These are phyloP conservation scores for Parafenestella ontariensis DNA, from an alignment of 2,329 filamentous ascomycete species.

Conservation along the genomic window DNA sequence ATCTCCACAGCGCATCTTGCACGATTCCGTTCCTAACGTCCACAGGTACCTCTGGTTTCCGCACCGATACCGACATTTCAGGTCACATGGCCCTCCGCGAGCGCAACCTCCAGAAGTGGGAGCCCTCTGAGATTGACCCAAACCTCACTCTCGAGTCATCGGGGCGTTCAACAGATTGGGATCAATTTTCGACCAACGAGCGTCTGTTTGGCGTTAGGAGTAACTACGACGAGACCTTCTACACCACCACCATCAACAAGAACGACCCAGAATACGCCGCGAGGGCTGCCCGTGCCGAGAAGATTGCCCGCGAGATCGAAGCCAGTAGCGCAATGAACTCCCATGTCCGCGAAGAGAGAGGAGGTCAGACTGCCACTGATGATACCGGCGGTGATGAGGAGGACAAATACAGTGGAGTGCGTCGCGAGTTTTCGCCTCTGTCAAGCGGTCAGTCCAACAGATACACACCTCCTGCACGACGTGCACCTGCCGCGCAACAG, in stretches of 20 bases:
- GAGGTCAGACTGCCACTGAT: constrained; percentile 69
- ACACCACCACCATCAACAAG: constrained; percentile 90
- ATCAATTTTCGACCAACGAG: constrained; percentile 93
- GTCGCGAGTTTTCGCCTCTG: constrained; percentile 74
- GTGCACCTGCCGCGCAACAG: constrained; percentile 76
- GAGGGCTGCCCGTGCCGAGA: constrained; percentile 76
- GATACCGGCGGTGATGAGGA: constrained; percentile 80
- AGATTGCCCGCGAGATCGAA: constrained; percentile 89
- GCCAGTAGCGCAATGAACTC: constrained; percentile 73
- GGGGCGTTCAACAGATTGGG: constrained; percentile 66
- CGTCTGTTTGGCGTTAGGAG: constrained; percentile 85
- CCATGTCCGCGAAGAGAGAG: constrained; percentile 89
- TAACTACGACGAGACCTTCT: constrained; percentile 92
- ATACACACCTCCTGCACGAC: constrained; percentile 89
- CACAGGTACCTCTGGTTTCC: constrained; percentile 66
- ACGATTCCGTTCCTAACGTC: constrained; percentile 21
- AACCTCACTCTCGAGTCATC: constrained; percentile 75
- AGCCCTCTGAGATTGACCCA: constrained; percentile 68
- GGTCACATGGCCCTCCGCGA: constrained; percentile 73
- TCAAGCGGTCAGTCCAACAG: constrained; percentile 68
- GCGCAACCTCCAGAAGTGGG: constrained; percentile 81
- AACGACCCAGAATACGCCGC: constrained; percentile 82
- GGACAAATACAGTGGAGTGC: constrained; percentile 96
- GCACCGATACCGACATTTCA: constrained; percentile 89
- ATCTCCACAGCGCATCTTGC: not conserved